These are phyloP conservation scores for Mycosphaerella sp. DNA, from an alignment of 2,329 filamentous ascomycete genomes.

Conservation along the genomic window DNA sequence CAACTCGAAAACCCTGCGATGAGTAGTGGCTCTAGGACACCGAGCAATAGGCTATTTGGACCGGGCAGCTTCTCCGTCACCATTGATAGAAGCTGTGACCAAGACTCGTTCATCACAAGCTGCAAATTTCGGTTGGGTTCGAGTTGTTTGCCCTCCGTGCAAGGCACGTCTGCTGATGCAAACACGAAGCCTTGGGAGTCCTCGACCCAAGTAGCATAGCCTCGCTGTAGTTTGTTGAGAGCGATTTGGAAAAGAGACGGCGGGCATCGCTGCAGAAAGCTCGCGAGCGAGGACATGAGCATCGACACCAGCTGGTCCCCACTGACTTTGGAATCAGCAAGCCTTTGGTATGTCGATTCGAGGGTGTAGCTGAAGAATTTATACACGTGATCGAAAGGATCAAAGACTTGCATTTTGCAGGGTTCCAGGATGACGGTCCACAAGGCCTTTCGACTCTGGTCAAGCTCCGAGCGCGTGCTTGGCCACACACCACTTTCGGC, in stretches of 20 bases:
- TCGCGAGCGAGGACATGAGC: conserved; percentile 5
- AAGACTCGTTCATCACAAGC: conserved; percentile 17
- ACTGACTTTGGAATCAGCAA: neutral
- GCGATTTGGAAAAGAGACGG: conserved; percentile 49
- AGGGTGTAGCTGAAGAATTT: conserved; percentile 52
- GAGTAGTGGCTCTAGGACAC: conserved; percentile 49
- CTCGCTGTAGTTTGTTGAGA: conserved; percentile 56
- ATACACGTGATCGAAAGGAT: conserved; percentile 64
- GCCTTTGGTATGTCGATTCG: conserved; percentile 25
- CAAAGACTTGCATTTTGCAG: conserved; percentile 36
- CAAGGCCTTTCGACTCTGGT: conserved; percentile 58
- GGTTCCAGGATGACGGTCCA: conserved; percentile 52
- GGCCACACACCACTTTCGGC: conserved; percentile 42
- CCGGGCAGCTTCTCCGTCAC: conserved; percentile 52
- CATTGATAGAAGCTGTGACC: conserved; percentile 44
- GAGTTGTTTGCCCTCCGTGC: neutral
- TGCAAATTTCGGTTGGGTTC: neutral
- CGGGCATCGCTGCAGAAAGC: conserved; percentile 37
- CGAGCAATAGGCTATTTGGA: conserved; percentile 52
- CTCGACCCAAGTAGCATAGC: conserved; percentile 58
- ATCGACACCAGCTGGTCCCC: neutral
- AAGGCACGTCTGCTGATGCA: neutral
- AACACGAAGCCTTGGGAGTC: conserved; percentile 41
- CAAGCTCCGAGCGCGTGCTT: conserved; percentile 56
- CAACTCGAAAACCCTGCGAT: conserved; percentile 50